Evolutionary conservation across 78 protist species (phyloP).

Genomic region (Dictyostelium discoideum): DNA sequence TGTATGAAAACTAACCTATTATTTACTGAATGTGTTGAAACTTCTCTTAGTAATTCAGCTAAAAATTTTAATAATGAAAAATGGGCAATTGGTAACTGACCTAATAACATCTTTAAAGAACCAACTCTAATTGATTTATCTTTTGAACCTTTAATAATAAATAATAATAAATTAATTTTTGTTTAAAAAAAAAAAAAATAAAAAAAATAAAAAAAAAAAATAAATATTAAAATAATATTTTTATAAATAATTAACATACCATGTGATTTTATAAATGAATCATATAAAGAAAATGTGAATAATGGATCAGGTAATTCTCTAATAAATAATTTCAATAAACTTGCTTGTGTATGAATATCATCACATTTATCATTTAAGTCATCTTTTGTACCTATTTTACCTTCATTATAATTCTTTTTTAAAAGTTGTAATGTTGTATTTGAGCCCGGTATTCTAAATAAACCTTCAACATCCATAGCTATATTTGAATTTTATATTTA

Average conservation of each 20-base stretch:
- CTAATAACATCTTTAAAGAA: conserved; percentile 13
- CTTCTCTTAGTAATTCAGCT: conserved; percentile 50
- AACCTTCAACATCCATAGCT: conserved; percentile 44
- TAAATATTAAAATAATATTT: no score
- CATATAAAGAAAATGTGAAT: conserved; percentile 64
- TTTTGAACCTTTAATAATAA: conserved; percentile 2
- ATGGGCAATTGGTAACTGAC: conserved; percentile 61
- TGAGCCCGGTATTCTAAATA: conserved; percentile 62
- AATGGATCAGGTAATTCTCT: conserved; percentile 83
- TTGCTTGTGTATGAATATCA: conserved; percentile 78
- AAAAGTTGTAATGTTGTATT: conserved; percentile 36
- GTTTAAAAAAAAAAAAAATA: background rate
- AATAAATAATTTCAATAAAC: conserved; percentile 60
- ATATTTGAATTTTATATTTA: background rate
- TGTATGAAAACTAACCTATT: background rate
- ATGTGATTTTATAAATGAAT: conserved; percentile 69
- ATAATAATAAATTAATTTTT: background rate
- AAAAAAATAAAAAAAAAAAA: background rate
- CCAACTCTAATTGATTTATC: conserved; percentile 33
- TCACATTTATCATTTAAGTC: background rate
- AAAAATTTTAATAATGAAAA: conserved; percentile 46
- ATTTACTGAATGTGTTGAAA: conserved; percentile 11
- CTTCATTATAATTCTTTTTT: conserved; percentile 50
- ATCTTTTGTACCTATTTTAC: conserved; percentile 19
- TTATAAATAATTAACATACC: background rate